These are phyloP conservation scores for Xylaria arbuscula DNA, from an alignment of 2,329 filamentous ascomycete species.

Conservation along the genomic window DNA sequence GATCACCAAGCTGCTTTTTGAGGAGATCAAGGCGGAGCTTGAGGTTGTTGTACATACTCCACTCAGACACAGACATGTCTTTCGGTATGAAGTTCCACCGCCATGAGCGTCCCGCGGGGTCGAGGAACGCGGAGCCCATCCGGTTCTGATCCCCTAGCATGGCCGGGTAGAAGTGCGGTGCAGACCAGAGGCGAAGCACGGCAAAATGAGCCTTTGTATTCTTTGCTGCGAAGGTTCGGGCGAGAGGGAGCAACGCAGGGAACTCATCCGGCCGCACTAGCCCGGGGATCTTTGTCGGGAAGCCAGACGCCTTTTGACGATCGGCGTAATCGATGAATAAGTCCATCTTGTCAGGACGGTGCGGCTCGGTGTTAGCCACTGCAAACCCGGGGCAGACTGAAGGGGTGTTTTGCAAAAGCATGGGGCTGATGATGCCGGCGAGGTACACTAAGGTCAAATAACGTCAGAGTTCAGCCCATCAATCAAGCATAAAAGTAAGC, in stretches of 20 bases:
- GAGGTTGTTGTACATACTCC: constrained; percentile 56
- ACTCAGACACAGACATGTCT: constrained; percentile 46
- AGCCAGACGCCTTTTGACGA: constrained; percentile 39
- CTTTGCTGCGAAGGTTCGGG: constrained; percentile 47
- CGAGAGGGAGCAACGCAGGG: constrained; percentile 50
- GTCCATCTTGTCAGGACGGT: constrained; percentile 51
- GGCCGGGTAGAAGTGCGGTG: constrained; percentile 61
- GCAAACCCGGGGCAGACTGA: constrained; percentile 52
- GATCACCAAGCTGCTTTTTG: constrained; percentile 49
- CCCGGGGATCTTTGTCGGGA: constrained; percentile 48
- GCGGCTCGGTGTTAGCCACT: constrained; percentile 52
- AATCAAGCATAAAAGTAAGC: background rate
- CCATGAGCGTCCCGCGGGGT: constrained; percentile 57
- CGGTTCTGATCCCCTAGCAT: constrained; percentile 56
- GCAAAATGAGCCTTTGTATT: constrained; percentile 52
- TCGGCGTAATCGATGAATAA: constrained; percentile 58
- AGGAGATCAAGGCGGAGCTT: constrained; percentile 49
- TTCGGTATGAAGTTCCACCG: constrained; percentile 57
- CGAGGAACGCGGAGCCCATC: constrained; percentile 53
- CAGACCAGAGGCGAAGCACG: constrained; percentile 58
- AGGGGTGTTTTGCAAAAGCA: constrained; percentile 44
- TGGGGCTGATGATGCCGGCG: constrained; percentile 56
- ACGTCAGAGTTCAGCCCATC: background rate
- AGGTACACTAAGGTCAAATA: constrained; percentile 53
- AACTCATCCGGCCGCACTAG: constrained; percentile 47